Conservation (phyloP, 2,329 filamentous ascomycete genomes). For the Aspergillus thermomutatus region DNA sequence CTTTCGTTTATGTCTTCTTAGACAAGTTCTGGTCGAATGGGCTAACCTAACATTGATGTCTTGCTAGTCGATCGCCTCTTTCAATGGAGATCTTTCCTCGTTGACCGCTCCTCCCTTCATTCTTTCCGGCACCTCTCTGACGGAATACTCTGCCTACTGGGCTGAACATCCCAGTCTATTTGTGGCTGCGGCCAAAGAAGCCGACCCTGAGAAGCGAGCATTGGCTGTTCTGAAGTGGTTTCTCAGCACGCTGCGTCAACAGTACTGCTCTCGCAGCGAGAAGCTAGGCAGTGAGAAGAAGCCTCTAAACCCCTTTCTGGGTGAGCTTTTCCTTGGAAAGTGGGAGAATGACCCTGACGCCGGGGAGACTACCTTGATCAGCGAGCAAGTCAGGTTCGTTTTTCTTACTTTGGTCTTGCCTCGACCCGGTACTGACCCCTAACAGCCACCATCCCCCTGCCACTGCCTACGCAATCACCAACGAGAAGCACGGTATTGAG, state of each 20-base stretch:
- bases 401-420: neutral
- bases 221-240: conserved; percentile 96
- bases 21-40: neutral
- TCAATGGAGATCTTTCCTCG: conserved; percentile 77
- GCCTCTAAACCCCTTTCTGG: conserved; percentile 91
- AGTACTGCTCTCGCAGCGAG: conserved; percentile 73
- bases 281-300: conserved; percentile 92
- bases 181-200: conserved; percentile 74
- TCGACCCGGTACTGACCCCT: conserved; percentile 7
- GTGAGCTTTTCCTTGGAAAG: conserved; percentile 87
- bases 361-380: conserved; percentile 80
- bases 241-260: conserved; percentile 85
- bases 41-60: conserved; percentile 6
- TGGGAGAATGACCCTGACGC: conserved; percentile 71
- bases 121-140: conserved; percentile 71
- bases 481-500: conserved; percentile 74
- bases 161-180: conserved; percentile 74
- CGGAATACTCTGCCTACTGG: conserved; percentile 82
- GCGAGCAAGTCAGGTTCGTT: conserved; percentile 77
- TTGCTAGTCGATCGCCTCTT: conserved; percentile 66
- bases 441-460: conserved; percentile 82
- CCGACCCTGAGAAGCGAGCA: conserved; percentile 76
- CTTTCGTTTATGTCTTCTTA: neutral
- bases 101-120: conserved; percentile 81
- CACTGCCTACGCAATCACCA: conserved; percentile 90